Evolutionary conservation across 495 filamentous ascomycete species (phyloP), one percentile per base, ranked within the genome.

Genomic region (Oidiodendron maius): DNA sequence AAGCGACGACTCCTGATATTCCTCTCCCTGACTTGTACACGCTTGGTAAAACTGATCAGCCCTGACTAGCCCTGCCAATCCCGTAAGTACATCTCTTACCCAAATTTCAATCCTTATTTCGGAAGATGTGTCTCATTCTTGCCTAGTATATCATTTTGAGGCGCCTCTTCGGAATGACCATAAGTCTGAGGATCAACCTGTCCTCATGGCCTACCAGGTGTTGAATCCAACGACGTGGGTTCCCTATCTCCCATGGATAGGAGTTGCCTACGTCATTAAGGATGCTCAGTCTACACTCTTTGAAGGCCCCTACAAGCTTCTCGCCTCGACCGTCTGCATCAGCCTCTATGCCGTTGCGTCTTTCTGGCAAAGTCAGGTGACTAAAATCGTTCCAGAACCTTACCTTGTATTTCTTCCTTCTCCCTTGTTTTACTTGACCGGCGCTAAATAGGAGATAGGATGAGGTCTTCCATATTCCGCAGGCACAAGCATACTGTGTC

Each of bases 381-480:
- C 61, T 23, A 45, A 66, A 46, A 53, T 70, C 53, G 83, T 88
- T 35, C 80, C 86, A 25, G 83, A 91, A 42, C 87, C 91, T 9
- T 96, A 96, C 62, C 73, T 95, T 12, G 85, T 89, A 63, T 41
- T 72, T 61, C 38, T 23, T 10, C 18, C 26, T 4, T 21, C 2
- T n/a, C 26, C 34, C n/a, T 8, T n/a, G n/a, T n/a, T 22, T 22
- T 5, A 16, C 9, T 36, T 39, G 15, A 26, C 17, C 23, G 51
- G 46, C 51, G 22, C 65, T 57, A 13, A 64, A 16, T 12, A 41
- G 4, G 3, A 12, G 17, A 13, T 48, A 91, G 87, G 93, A 98
- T 59, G 93, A 98, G 67, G 81, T 90, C 20, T 98, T 98, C 65
- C 93, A 98, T 58, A 82, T 96, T 41, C 84, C 89, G 2, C 93